A percentile compares a stretch with the other conserved stretches of the same genome.
Evolutionary conservation across 108 stramenopile genomes (phyloP).

Genomic region (Nannochloropsis salina): DNA sequence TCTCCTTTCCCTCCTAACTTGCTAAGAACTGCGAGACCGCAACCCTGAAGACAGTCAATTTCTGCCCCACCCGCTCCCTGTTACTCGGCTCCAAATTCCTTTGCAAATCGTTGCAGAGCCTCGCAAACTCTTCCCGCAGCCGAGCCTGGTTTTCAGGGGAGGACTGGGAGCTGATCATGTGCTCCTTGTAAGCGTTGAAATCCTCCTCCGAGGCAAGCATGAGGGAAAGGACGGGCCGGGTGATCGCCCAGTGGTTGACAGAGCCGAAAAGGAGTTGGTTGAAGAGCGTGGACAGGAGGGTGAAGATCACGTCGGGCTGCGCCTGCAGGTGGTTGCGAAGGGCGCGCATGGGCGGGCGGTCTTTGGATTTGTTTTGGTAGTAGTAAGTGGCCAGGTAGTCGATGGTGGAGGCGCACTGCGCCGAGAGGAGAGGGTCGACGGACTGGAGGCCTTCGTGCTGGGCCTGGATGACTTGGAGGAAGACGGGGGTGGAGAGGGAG

Average conservation of each 20-base stretch:
- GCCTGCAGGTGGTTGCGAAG: constrained; percentile 43
- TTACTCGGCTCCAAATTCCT: constrained; percentile 85
- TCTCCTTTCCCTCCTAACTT: constrained; percentile 54
- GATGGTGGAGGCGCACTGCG: constrained; percentile 80
- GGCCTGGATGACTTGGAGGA: constrained; percentile 84
- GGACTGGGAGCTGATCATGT: constrained; percentile 78
- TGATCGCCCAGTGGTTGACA: constrained; percentile 95
- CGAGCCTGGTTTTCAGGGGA: constrained; percentile 71
- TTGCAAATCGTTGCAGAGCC: constrained; percentile 78
- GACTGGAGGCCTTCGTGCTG: constrained; percentile 88
- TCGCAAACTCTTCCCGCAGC: constrained; percentile 79
- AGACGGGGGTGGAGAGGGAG: constrained; percentile 72
- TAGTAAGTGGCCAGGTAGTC: constrained; percentile 91
- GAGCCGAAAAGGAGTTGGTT: constrained; percentile 86
- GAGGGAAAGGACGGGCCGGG: constrained; percentile 92
- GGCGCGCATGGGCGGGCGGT: constrained; percentile 69
- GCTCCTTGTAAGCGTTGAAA: constrained; percentile 81
- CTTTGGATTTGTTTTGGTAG: constrained; percentile 78
- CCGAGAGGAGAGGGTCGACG: constrained; percentile 75
- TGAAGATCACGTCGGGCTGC: constrained; percentile 24
- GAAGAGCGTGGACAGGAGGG: constrained; percentile 69
- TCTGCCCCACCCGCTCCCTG: constrained; percentile 90
- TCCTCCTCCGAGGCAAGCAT: constrained; percentile 80
- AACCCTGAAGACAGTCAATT: constrained; percentile 86
- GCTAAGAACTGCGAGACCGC: constrained; percentile 83